A percentile compares a stretch with the other conserved stretches of the same genome.
These are phyloP conservation scores for Phytophthora pini DNA, from an alignment of 352 stramenopile species.

Conservation along the genomic window DNA sequence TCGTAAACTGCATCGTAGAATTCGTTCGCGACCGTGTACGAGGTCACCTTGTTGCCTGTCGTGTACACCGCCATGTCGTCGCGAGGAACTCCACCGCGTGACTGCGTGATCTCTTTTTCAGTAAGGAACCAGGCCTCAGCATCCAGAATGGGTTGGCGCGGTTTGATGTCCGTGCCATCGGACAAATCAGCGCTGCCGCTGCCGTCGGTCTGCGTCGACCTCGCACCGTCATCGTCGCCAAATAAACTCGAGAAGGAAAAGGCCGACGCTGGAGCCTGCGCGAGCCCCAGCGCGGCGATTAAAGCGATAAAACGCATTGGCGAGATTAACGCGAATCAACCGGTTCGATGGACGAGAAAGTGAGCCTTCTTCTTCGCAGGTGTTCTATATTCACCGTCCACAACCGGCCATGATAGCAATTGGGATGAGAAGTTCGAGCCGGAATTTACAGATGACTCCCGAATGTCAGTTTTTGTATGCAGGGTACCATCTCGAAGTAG, in stretches of 20 bases:
- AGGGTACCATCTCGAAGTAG: too few species aligned
- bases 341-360: background rate
- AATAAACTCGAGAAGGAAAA: conserved; percentile 22
- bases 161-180: conserved; percentile 13
- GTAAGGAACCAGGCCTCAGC: conserved; percentile 57
- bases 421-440: conserved; percentile 8
- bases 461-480: background rate
- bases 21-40: conserved; percentile 42
- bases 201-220: background rate
- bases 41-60: conserved; percentile 50
- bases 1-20: conserved; percentile 51
- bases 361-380: background rate
- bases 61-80: conserved; percentile 41
- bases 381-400: background rate
- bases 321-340: background rate
- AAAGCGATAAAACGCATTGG: background rate
- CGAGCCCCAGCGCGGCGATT: background rate
- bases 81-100: conserved; percentile 48
- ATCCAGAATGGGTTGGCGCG: conserved; percentile 46
- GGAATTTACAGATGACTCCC: too few species aligned
- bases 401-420: conserved; percentile 2
- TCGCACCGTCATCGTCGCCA: background rate
- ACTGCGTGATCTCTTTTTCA: conserved; percentile 47
- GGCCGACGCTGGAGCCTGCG: conserved; percentile 5
- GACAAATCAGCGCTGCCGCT: conserved; percentile 3